phyloP scores from a whole-genome alignment of 1,284 basidiomycete species.

The Butyriboletus appendiculatus region DNA sequence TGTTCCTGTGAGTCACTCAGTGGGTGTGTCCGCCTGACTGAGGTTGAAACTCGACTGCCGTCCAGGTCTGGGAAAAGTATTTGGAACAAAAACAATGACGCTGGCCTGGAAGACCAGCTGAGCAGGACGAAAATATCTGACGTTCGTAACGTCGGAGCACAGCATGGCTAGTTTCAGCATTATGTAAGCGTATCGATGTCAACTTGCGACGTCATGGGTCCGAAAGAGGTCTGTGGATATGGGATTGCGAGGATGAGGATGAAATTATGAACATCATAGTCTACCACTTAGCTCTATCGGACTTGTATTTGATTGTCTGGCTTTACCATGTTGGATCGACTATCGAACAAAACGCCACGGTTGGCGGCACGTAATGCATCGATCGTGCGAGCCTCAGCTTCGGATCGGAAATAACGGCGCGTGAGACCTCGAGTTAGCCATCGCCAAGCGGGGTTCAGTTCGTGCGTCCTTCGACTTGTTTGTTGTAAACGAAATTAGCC shows the following conservation, averaged over 20 bases:
- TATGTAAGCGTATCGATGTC: too few species aligned
- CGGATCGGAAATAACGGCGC: conserved; percentile 72
- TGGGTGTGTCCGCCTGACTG: neutral
- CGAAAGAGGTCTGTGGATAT: too few species aligned
- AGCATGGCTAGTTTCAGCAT: too few species aligned
- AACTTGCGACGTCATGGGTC: too few species aligned
- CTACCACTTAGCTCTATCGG: neutral
- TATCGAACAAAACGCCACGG: conserved; percentile 90
- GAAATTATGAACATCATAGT: too few species aligned
- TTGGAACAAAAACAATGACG: neutral
- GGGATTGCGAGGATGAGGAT: too few species aligned
- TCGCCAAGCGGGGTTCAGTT: too few species aligned
- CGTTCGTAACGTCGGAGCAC: neutral
- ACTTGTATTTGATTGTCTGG: conserved; percentile 36
- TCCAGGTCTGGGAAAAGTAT: neutral
- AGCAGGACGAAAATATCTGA: neutral
- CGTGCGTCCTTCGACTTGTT: too few species aligned
- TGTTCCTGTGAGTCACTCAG: neutral
- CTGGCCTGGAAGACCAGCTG: too few species aligned
- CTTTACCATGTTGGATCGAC: conserved; percentile 55
- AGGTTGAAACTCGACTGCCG: neutral
- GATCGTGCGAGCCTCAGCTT: conserved; percentile 80
- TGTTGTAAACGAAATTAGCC: too few species aligned
- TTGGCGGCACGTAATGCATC: conserved; percentile 75
- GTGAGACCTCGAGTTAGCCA: too few species aligned